These are phyloP conservation scores for Barbarea vulgaris DNA, from an alignment of 345 rosid genomes.

Conservation along the genomic window DNA sequence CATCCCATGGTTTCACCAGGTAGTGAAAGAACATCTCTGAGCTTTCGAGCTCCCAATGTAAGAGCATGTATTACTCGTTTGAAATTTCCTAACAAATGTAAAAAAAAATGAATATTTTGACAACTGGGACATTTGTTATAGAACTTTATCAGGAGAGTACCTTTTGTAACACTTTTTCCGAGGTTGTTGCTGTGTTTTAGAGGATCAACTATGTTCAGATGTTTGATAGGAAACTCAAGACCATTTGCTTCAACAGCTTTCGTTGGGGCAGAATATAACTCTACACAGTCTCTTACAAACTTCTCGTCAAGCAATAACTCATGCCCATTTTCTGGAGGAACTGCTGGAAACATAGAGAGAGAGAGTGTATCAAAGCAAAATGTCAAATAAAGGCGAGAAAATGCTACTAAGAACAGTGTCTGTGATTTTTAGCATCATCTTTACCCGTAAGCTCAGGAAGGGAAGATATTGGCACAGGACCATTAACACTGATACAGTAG, in stretches of 20 bases:
- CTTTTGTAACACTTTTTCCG: conserved; percentile 87
- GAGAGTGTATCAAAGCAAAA: neutral
- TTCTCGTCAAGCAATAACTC: conserved; percentile 60
- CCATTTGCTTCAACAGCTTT: conserved; percentile 45
- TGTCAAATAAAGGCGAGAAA: neutral
- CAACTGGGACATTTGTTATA: neutral
- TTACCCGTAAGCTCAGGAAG: conserved; percentile 62
- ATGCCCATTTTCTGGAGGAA: conserved; percentile 43
- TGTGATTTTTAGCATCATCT: conserved; percentile 13
- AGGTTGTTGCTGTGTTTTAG: conserved; percentile 79
- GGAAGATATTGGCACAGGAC: conserved; percentile 62
- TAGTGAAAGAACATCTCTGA: conserved; percentile 55
- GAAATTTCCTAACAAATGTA: conserved; percentile 58
- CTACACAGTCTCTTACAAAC: conserved; percentile 54
- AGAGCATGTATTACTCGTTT: conserved; percentile 69
- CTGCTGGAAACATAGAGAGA: conserved; percentile 15
- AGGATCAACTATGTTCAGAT: conserved; percentile 87
- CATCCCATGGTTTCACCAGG: conserved; percentile 67
- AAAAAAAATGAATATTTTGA: neutral
- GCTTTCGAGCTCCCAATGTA: conserved; percentile 56
- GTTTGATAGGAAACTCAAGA: conserved; percentile 55
- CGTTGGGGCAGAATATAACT: conserved; percentile 50
- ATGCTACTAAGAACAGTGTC: neutral
- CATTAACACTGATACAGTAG: conserved; percentile 58
- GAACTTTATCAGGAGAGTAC: conserved; percentile 41